Percentiles rank a stretch among this genome's conserved stretches.
phyloP scores from a whole-genome alignment of 108 stramenopile species.

The Fragilaria crotonensis region DNA sequence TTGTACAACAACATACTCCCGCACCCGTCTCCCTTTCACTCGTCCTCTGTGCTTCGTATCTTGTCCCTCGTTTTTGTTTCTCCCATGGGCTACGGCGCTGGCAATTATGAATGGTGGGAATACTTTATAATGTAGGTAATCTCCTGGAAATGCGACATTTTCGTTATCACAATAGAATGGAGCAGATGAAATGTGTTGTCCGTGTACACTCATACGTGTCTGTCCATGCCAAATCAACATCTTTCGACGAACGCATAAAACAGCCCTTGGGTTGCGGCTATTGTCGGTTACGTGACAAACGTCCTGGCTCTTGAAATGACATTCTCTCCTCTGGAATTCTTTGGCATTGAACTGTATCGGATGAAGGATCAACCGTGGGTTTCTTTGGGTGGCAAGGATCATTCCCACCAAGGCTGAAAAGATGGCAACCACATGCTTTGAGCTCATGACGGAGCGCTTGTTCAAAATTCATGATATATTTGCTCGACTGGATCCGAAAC shows the following conservation, averaged over 20 bases:
- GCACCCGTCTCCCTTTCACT: too few relatives aligned
- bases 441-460: conserved; percentile 84
- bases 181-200: too few relatives aligned
- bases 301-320: conserved; percentile 89
- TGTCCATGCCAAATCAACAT: too few relatives aligned
- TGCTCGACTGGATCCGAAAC: conserved; percentile 64
- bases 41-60: too few relatives aligned
- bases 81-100: conserved; percentile 21
- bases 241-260: too few relatives aligned
- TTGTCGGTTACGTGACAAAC: conserved; percentile 84
- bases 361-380: conserved; percentile 78
- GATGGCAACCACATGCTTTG: conserved; percentile 83
- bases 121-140: conserved; percentile 59
- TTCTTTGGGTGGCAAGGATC: conserved; percentile 92
- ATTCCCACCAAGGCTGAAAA: conserved; percentile 86
- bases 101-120: conserved; percentile 39
- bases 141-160: too few relatives aligned
- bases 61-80: too few relatives aligned
- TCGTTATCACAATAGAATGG: too few relatives aligned
- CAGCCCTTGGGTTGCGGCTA: conserved; percentile 57
- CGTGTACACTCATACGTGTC: too few relatives aligned
- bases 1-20: too few relatives aligned
- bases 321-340: conserved; percentile 84
- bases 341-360: conserved; percentile 69
- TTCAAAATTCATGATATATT: conserved; percentile 85